Evolutionary conservation across 768 basidiomycete species (phyloP).

Genomic region (Tylopilus felleus): DNA sequence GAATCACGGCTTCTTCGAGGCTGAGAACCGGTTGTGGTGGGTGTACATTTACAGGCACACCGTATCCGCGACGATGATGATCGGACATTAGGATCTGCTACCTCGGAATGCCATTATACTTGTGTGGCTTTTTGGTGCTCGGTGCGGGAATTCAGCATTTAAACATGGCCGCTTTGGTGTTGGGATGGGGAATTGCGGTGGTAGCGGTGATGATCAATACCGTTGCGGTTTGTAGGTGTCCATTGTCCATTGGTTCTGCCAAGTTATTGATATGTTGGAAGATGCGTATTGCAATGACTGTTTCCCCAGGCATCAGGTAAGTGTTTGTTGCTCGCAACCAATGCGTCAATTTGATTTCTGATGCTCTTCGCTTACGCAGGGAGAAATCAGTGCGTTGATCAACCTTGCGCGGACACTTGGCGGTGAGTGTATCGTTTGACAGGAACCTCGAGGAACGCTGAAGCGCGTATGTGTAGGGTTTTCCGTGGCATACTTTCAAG

Average conservation of each 20-base stretch:
- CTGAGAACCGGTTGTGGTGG: conserved; percentile 45
- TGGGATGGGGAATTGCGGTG: conserved; percentile 46
- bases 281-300: conserved; percentile 40
- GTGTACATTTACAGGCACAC: background rate
- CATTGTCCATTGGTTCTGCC: background rate
- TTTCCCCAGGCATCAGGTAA: conserved; percentile 33
- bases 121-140: conserved; percentile 41
- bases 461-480: conserved; percentile 24
- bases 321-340: background rate
- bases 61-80: background rate
- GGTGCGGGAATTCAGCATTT: conserved; percentile 38
- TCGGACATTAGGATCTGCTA: conserved; percentile 33
- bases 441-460: background rate
- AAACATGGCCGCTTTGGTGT: conserved; percentile 28
- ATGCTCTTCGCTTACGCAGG: conserved; percentile 16
- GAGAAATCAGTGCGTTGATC: conserved; percentile 43
- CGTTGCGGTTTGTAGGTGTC: conserved; percentile 36
- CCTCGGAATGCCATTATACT: conserved; percentile 37
- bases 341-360: background rate
- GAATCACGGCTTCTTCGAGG: conserved; percentile 51
- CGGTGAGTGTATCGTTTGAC: conserved; percentile 16
- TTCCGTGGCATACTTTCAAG: conserved; percentile 39
- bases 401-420: conserved; percentile 38
- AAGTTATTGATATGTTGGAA: conserved; percentile 4
- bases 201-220: conserved; percentile 38